Evolutionary conservation across 1,139 yeast species (phyloP).

Genomic region (Pichia kudriavzevii): DNA sequence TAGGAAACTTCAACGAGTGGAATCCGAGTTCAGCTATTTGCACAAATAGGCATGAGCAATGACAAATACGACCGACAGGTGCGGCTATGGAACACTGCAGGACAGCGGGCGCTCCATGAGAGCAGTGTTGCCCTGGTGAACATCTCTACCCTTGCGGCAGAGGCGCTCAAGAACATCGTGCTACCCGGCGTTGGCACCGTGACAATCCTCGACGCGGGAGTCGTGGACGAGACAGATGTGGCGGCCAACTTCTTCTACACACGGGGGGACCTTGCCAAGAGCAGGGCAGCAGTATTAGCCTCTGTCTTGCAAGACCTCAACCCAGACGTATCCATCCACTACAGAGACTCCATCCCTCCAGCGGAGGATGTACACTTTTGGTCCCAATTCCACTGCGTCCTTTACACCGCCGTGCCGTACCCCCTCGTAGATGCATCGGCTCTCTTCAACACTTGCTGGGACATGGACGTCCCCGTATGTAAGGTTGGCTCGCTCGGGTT

Average conservation of each 20-base stretch:
- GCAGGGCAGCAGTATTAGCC: conserved; percentile 35
- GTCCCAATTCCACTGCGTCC: conserved; percentile 46
- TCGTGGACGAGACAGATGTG: conserved; percentile 39
- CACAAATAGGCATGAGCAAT: conserved; percentile 1
- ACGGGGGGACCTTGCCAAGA: conserved; percentile 38
- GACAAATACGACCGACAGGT: conserved; percentile 74
- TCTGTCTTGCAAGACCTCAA: conserved; percentile 49
- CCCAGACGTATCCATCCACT: conserved; percentile 43
- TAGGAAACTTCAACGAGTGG: too few species aligned
- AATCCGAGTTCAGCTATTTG: too few species aligned
- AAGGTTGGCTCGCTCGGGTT: conserved; percentile 52
- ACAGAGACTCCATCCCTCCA: conserved; percentile 22
- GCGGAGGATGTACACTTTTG: conserved; percentile 32
- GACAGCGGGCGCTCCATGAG: conserved; percentile 56
- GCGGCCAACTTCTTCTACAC: conserved; percentile 58
- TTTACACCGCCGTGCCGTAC: conserved; percentile 33
- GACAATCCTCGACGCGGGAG: conserved; percentile 46
- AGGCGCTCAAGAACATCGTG: conserved; percentile 68
- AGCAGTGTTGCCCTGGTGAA: conserved; percentile 60
- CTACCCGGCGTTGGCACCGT: conserved; percentile 73
- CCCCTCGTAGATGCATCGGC: conserved; percentile 6
- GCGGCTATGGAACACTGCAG: conserved; percentile 76
- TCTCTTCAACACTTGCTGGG: conserved; percentile 26
- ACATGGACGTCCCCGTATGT: conserved; percentile 37
- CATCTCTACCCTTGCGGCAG: conserved; percentile 56